These are phyloP conservation scores for Kitagawia praeruptora DNA, from an alignment of 129 eudicot genomes.

Conservation along the genomic window DNA sequence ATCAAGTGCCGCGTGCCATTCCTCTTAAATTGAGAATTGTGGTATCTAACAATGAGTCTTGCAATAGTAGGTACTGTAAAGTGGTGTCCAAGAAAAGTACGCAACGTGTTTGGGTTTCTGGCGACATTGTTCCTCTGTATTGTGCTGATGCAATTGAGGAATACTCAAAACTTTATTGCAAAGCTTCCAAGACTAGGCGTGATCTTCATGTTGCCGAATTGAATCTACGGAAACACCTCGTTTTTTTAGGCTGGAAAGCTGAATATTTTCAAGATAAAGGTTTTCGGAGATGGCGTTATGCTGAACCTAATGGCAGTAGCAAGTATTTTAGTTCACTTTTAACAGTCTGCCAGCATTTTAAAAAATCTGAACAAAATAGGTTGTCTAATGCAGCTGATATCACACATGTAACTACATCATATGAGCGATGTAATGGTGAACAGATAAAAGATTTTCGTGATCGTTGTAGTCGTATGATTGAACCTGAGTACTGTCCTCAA, in stretches of 20 bases:
- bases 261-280: conserved; percentile 15
- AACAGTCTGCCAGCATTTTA: conserved; percentile 19
- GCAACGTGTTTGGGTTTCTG: conserved; percentile 16
- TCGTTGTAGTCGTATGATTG: conserved; percentile 14
- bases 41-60: conserved; percentile 6
- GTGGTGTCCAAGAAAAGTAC: conserved; percentile 8
- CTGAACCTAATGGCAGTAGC: conserved; percentile 24
- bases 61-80: conserved; percentile 4
- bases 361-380: not conserved
- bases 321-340: conserved; percentile 32
- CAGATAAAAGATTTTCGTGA: conserved; percentile 5
- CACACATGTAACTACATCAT: too few species aligned
- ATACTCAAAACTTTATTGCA: conserved; percentile 7
- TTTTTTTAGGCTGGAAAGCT: conserved; percentile 56
- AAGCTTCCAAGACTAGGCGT: not conserved
- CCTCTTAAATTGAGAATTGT: not conserved
- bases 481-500: conserved; percentile 44
- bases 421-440: conserved; percentile 3
- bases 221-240: conserved; percentile 44
- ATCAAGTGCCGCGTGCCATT: conserved; percentile 1
- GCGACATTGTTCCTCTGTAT: conserved; percentile 24
- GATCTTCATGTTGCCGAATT: not conserved
- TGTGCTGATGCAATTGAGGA: conserved; percentile 39
- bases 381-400: too few species aligned
- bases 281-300: conserved; percentile 35